Evolutionary conservation across 140 eudicot species (phyloP).

Genomic region (Bidens hawaiensis): DNA sequence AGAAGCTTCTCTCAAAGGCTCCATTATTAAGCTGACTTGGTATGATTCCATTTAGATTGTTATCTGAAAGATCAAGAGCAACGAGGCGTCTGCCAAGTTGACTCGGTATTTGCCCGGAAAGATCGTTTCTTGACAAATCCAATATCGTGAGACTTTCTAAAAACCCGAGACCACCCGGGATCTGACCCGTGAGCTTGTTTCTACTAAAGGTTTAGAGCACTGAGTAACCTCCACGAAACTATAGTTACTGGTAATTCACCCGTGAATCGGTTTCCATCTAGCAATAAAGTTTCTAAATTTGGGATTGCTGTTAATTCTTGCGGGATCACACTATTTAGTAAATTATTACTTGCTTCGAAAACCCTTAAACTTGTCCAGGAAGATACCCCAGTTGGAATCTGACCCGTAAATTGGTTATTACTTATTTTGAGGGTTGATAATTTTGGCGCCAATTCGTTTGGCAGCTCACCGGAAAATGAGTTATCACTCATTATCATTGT

Average conservation of each 20-base stretch:
- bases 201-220: constrained; percentile 44
- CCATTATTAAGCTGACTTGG: constrained; percentile 48
- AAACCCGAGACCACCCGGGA: constrained; percentile 53
- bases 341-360: constrained; percentile 56
- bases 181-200: constrained; percentile 58
- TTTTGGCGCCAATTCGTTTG: constrained; percentile 32
- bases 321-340: constrained; percentile 51
- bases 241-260: constrained; percentile 52
- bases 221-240: constrained; percentile 47
- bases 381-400: constrained; percentile 45
- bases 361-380: constrained; percentile 46
- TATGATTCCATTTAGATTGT: constrained; percentile 54
- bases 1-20: constrained; percentile 45
- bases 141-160: constrained; percentile 35
- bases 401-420: constrained; percentile 61
- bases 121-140: constrained; percentile 54
- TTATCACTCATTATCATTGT: constrained; percentile 34
- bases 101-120: constrained; percentile 62
- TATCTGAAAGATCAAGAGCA: constrained; percentile 57
- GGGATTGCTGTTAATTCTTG: constrained; percentile 55
- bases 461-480: constrained; percentile 56
- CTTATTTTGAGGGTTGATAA: constrained; percentile 40
- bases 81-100: constrained; percentile 34
- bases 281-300: constrained; percentile 19
- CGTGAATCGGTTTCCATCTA: constrained; percentile 55